These are phyloP conservation scores for Plasmodium adleri DNA, from an alignment of 169 alveolate species.

Conservation along the genomic window DNA sequence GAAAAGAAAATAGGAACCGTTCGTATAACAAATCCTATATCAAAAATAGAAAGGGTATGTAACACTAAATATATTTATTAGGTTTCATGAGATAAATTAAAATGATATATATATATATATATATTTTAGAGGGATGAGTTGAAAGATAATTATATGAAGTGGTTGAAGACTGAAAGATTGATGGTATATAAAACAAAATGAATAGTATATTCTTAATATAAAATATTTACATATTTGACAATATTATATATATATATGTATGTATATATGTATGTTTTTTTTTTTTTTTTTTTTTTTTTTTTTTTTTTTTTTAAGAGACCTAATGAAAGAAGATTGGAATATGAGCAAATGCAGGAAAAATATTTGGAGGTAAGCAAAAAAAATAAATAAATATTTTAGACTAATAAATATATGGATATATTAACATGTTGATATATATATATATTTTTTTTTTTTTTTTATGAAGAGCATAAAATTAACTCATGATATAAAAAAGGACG, in stretches of 20 bases:
- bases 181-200: slow-evolving; percentile 19
- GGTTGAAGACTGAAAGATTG: slow-evolving; percentile 57
- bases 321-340: slow-evolving; percentile 44
- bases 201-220: not conserved
- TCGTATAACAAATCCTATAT: slow-evolving; percentile 30
- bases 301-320: slow-evolving; percentile 24
- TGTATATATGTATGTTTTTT: too few species aligned
- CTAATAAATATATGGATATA: not conserved
- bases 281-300: not conserved
- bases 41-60: slow-evolving; percentile 42
- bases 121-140: slow-evolving; percentile 41
- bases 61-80: not conserved
- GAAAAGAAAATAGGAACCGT: slow-evolving; percentile 52
- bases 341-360: slow-evolving; percentile 65
- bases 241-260: too few species aligned
- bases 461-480: slow-evolving; percentile 50
- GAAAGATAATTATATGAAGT: slow-evolving; percentile 36
- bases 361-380: slow-evolving; percentile 30
- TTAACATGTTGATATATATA: not conserved
- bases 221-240: not conserved
- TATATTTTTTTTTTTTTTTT: not conserved
- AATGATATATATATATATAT: not conserved
- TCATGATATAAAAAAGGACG: slow-evolving; percentile 47
- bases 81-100: too few species aligned
- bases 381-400: not conserved